A percentile compares a stretch with the other conserved stretches of the same genome.
Evolutionary conservation across 2,329 filamentous ascomycete species (phyloP).

Genomic region (Pyrenophora tritici-repentis): DNA sequence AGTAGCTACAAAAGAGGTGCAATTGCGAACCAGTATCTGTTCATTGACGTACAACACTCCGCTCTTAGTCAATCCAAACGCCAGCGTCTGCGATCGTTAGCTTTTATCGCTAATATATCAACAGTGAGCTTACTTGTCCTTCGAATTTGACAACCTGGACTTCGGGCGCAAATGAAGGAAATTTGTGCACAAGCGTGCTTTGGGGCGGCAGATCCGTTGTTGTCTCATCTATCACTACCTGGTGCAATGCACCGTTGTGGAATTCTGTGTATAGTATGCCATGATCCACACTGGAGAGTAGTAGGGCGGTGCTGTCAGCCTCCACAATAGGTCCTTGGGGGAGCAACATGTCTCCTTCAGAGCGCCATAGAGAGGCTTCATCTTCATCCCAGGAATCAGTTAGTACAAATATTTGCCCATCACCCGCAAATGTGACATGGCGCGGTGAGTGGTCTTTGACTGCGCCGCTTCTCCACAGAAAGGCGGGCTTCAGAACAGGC

Average conservation of each 20-base stretch:
- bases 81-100: conserved; percentile 47
- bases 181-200: conserved; percentile 23
- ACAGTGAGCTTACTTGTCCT: conserved; percentile 26
- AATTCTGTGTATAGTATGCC: conserved; percentile 29
- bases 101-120: conserved; percentile 1
- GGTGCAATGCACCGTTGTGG: conserved; percentile 29
- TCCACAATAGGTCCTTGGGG: conserved; percentile 32
- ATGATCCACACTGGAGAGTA: conserved; percentile 30
- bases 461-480: conserved; percentile 43
- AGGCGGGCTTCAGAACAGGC: conserved; percentile 53
- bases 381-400: conserved; percentile 41
- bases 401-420: conserved; percentile 46
- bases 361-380: conserved; percentile 37
- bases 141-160: conserved; percentile 28
- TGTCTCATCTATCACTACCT: conserved; percentile 15
- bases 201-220: conserved; percentile 21
- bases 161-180: conserved; percentile 38
- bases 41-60: conserved; percentile 81
- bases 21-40: conserved; percentile 77
- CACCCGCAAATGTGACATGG: conserved; percentile 55
- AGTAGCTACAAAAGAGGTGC: conserved; percentile 87
- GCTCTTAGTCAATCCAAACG: conserved; percentile 71
- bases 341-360: conserved; percentile 24
- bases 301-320: conserved; percentile 26
- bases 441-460: conserved; percentile 38